A percentile compares a stretch with the other conserved stretches of the same genome.
Conservation (phyloP, 2,329 filamentous ascomycete species). For the Arthrinium puccinioides region DNA sequence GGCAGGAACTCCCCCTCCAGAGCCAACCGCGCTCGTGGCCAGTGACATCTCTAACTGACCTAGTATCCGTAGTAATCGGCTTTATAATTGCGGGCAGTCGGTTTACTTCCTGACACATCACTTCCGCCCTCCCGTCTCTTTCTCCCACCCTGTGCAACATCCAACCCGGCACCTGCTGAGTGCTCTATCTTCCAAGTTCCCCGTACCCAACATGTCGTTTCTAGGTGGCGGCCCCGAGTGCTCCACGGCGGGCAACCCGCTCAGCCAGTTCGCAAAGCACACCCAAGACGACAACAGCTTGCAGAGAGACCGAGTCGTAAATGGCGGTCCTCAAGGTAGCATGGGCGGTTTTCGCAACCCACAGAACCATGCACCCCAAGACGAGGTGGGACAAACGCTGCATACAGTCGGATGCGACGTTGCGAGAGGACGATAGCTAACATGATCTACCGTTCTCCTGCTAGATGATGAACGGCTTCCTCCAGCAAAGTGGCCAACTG, state of each 20-base stretch:
- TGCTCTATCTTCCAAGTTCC: too few relatives aligned
- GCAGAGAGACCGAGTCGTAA: slow-evolving; percentile 82
- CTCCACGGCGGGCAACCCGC: slow-evolving; percentile 90
- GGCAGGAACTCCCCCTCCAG: too few relatives aligned
- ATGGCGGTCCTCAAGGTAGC: slow-evolving; percentile 61
- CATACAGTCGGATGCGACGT: not conserved
- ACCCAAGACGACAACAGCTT: slow-evolving; percentile 93
- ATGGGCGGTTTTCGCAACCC: slow-evolving; percentile 73
- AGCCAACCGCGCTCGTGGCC: too few relatives aligned
- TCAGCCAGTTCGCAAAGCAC: slow-evolving; percentile 96
- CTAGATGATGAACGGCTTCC: slow-evolving; percentile 89
- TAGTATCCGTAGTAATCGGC: too few relatives aligned
- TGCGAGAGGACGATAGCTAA: not conserved
- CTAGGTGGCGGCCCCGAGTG: slow-evolving; percentile 84
- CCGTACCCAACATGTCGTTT: slow-evolving; percentile 69
- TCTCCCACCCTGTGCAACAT: too few relatives aligned
- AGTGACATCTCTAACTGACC: too few relatives aligned
- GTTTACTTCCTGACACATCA: too few relatives aligned
- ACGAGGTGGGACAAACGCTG: slow-evolving; percentile 47
- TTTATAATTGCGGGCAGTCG: too few relatives aligned
- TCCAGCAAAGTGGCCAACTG: slow-evolving; percentile 65
- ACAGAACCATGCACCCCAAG: slow-evolving; percentile 61
- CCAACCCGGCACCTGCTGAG: too few relatives aligned
- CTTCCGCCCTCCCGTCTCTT: too few relatives aligned
- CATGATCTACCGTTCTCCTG: slow-evolving; percentile 17